Conservation (phyloP, 345 rosid species). For the Citrus medica region DNA sequence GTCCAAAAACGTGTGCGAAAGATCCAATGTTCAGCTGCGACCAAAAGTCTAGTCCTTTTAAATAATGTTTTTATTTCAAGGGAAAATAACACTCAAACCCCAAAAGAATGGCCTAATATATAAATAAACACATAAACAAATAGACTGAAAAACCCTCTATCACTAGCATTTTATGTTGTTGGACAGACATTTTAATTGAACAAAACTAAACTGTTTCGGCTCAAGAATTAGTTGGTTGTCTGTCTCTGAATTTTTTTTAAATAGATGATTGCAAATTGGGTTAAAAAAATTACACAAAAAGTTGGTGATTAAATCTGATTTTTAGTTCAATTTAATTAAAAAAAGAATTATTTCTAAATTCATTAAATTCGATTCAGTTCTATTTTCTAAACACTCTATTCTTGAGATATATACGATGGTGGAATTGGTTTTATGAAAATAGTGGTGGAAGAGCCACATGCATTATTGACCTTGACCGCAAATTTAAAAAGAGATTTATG, state of each 20-base stretch:
- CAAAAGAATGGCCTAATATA: background rate
- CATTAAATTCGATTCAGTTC: background rate
- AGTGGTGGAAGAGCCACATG: no score
- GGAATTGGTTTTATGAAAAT: no score
- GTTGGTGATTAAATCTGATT: no score
- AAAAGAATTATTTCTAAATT: background rate
- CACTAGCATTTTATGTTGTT: background rate
- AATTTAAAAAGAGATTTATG: no score
- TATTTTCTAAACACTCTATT: background rate
- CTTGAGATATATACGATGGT: no score
- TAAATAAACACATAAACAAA: no score
- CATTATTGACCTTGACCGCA: no score
- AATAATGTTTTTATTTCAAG: background rate
- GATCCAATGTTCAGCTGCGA: conserved; percentile 16
- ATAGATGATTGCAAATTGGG: no score
- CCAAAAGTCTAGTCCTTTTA: background rate
- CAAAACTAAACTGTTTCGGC: background rate
- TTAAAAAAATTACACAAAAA: no score
- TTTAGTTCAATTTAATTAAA: background rate
- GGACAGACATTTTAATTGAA: background rate
- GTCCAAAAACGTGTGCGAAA: conserved; percentile 21
- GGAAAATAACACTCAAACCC: background rate
- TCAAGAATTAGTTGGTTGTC: no score
- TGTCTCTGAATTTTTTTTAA: no score
- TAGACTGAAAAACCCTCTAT: background rate